Evolutionary conservation across 2,329 filamentous ascomycete species (phyloP).

Genomic region (Magnaporthiopsis poae): DNA sequence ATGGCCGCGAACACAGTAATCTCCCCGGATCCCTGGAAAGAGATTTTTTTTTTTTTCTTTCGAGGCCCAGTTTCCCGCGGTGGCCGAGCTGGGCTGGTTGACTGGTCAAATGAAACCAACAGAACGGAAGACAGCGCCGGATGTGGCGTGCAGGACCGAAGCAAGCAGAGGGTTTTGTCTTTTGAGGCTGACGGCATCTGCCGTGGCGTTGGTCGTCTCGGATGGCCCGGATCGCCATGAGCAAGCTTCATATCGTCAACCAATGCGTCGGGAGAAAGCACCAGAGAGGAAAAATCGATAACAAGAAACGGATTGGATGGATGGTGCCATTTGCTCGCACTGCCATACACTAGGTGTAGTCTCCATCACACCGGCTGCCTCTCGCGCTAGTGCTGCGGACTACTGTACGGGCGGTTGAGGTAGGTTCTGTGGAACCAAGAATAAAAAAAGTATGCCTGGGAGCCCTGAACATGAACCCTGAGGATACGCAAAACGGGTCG

Average conservation of each 20-base stretch:
- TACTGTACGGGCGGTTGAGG: neutral
- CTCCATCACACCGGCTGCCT: neutral
- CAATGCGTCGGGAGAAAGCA: neutral
- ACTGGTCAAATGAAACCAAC: neutral
- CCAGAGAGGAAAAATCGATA: neutral
- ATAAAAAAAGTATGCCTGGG: neutral
- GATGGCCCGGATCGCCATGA: neutral
- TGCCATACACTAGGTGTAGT: neutral
- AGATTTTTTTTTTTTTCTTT: no score
- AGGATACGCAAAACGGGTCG: neutral
- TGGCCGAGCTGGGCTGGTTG: no score
- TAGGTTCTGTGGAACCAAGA: neutral
- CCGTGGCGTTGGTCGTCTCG: neutral
- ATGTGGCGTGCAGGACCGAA: neutral
- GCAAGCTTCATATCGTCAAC: no score
- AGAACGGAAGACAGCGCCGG: neutral
- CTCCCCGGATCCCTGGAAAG: no score
- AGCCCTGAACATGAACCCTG: neutral
- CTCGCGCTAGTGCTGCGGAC: neutral
- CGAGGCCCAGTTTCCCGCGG: no score
- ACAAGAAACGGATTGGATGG: neutral
- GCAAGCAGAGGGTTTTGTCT: no score
- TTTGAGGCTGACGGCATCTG: neutral
- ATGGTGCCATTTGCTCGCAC: neutral
- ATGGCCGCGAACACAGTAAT: neutral